Base-by-base conservation (phyloP, 129 eudicot species). In the Pittosporum tobira region DNA sequence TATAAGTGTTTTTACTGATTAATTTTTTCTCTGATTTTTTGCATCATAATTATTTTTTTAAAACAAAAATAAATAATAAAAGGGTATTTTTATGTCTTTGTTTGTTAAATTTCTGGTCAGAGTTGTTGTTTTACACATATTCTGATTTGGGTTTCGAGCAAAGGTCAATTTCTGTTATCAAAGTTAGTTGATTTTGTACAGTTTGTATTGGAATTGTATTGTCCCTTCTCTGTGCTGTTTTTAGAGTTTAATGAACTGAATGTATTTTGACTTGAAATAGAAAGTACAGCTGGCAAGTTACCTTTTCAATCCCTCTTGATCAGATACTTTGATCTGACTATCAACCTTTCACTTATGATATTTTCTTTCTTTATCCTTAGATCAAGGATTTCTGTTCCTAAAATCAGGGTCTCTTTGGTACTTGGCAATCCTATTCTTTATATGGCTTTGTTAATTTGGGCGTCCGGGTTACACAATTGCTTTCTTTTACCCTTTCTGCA, bases 341-440 rank as follows among this genome's bases (percentile, higher is more conserved):
- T 49, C 13, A 14, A 48, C 6, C 27, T 52, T 47, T 54, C 53
- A 5, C 50, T 65, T 45, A 44, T 65, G 57, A 55, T 63, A 15
- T 20, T 34, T 18, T 72, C 57, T 61, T 48, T 72, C 48, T 24
- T 54, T 47, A 43, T 20, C 77, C 77, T 56, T 16, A 36, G 24
- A 66, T 56, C 71, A 71, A 46, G 66, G 76, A 51, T 34, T 67
- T 51, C 75, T 49, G 78, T 67, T 71, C 68, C 75, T 72, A 46
- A 59, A 36, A 61, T 48, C 29, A 6, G 53, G 73, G 59, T 22
- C 31, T 40, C 61, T 47, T 64, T 68, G 24, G 29, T 49, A 42
- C 48, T 51, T 48, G 67, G 47, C 62, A 59, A 14, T 11, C 11
- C 31, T 54, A 20, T 19, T 27, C 51, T 24, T 14, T 15, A 6